A percentile compares a stretch with the other conserved stretches of the same genome.
These are phyloP conservation scores for Clathrus columnatus DNA, from an alignment of 768 basidiomycete species.

Conservation along the genomic window DNA sequence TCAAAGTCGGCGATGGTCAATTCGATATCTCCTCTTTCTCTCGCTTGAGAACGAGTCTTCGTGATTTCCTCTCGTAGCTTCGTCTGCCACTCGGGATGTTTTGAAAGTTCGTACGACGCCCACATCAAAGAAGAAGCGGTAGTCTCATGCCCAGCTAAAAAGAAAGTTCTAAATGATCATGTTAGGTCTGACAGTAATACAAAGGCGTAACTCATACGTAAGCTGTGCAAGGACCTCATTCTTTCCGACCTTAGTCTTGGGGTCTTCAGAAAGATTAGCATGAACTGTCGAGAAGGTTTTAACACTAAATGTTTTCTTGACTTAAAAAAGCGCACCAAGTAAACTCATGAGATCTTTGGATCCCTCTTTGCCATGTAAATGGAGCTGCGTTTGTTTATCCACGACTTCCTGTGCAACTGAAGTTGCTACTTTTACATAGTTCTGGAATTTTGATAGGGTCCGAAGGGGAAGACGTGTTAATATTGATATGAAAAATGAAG, in stretches of 20 bases:
- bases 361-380: slow-evolving; percentile 14
- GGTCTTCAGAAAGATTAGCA: slow-evolving; percentile 23
- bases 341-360: slow-evolving; percentile 28
- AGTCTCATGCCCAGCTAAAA: slow-evolving; percentile 22
- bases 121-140: slow-evolving; percentile 24
- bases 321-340: slow-evolving; percentile 15
- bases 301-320: neutral
- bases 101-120: slow-evolving; percentile 28
- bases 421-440: slow-evolving; percentile 19
- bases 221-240: slow-evolving; percentile 26
- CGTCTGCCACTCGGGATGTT: slow-evolving; percentile 14
- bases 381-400: slow-evolving; percentile 18
- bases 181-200: too few species aligned
- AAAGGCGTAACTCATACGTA: slow-evolving; percentile 15
- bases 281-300: slow-evolving; percentile 15
- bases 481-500: slow-evolving; percentile 17
- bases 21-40: slow-evolving; percentile 18
- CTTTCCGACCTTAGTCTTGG: slow-evolving; percentile 21
- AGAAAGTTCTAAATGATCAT: slow-evolving; percentile 13
- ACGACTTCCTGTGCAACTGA: slow-evolving; percentile 19
- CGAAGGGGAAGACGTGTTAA: slow-evolving; percentile 23
- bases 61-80: neutral
- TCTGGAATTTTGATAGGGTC: slow-evolving; percentile 23
- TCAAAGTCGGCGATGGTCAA: slow-evolving; percentile 26
- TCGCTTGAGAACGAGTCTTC: slow-evolving; percentile 15